A percentile compares a stretch with the other conserved stretches of the same genome.
Conservation (phyloP, 257 asterid genomes). For the Petunia secreta region DNA sequence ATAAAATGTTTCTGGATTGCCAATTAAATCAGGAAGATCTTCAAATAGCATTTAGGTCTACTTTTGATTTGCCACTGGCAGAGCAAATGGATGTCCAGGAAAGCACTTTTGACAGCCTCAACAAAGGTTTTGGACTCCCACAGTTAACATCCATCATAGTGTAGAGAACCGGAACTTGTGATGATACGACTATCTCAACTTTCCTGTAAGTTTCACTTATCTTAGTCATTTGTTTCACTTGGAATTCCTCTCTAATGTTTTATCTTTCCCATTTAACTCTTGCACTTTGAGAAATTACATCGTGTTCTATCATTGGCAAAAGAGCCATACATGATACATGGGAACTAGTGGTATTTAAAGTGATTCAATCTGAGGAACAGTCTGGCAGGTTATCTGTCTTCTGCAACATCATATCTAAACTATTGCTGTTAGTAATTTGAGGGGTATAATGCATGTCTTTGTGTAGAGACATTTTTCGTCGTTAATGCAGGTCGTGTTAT, state of each 20-base stretch:
- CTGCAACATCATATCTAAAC: conserved; percentile 4
- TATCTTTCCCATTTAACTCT: not conserved
- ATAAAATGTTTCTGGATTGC: conserved; percentile 24
- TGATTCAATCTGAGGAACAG: not conserved
- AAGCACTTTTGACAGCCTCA: conserved; percentile 24
- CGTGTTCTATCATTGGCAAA: not conserved
- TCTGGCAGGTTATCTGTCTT: not conserved
- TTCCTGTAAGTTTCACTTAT: conserved; percentile 20
- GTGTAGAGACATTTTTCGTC: not conserved
- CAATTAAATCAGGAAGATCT: conserved; percentile 22
- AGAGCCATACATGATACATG: not conserved
- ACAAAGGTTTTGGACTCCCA: conserved; percentile 22
- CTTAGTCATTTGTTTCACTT: not conserved
- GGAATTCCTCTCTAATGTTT: not conserved
- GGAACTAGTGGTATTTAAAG: not conserved
- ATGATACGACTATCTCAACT: not conserved
- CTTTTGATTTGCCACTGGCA: conserved; percentile 22
- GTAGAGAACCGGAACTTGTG: conserved; percentile 8
- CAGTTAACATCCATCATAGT: conserved; percentile 22
- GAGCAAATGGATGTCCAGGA: conserved; percentile 20
- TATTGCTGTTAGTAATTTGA: not conserved
- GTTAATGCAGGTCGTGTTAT: not conserved
- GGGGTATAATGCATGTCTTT: not conserved
- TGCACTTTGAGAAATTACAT: not conserved
- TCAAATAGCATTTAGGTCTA: conserved; percentile 15